phyloP scores from a whole-genome alignment of 805 yeast genomes.

The Metschnikowia colocasiae region DNA sequence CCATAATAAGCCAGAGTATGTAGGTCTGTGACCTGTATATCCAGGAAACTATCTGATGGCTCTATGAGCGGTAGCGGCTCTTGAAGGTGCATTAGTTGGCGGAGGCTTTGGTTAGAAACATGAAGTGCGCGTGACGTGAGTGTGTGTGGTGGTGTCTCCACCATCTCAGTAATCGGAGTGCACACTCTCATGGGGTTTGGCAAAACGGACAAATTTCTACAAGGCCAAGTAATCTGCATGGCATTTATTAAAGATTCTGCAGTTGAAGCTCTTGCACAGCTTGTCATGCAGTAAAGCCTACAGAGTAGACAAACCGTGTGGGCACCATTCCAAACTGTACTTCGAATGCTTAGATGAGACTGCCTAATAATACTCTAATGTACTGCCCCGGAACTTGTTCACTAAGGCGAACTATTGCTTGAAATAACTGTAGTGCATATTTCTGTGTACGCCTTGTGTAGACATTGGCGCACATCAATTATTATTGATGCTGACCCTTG shows the following conservation, averaged over 20 bases:
- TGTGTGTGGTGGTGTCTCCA: neutral
- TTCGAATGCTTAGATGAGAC: neutral
- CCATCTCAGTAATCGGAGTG: neutral
- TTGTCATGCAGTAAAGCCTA: neutral
- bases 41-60: conserved; percentile 9
- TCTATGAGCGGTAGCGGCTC: conserved; percentile 18
- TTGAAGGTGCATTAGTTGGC: conserved; percentile 6
- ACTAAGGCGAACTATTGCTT: neutral
- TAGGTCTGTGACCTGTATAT: conserved; percentile 2
- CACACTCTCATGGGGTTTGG: neutral
- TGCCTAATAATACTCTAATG: neutral
- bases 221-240: neutral
- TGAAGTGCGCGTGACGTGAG: neutral
- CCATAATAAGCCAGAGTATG: conserved; percentile 23
- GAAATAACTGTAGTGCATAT: too few relatives aligned
- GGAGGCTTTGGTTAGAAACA: neutral
- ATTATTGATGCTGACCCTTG: conserved; percentile 29
- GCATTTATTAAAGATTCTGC: neutral
- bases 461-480: conserved; percentile 3
- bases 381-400: neutral
- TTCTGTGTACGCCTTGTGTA: too few relatives aligned
- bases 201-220: neutral
- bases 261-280: neutral
- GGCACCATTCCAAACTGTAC: neutral
- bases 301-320: neutral